A percentile compares a stretch with the other conserved stretches of the same genome.
These are phyloP conservation scores for Prunus kanzakura DNA, from an alignment of 306 rosid species.

Conservation along the genomic window DNA sequence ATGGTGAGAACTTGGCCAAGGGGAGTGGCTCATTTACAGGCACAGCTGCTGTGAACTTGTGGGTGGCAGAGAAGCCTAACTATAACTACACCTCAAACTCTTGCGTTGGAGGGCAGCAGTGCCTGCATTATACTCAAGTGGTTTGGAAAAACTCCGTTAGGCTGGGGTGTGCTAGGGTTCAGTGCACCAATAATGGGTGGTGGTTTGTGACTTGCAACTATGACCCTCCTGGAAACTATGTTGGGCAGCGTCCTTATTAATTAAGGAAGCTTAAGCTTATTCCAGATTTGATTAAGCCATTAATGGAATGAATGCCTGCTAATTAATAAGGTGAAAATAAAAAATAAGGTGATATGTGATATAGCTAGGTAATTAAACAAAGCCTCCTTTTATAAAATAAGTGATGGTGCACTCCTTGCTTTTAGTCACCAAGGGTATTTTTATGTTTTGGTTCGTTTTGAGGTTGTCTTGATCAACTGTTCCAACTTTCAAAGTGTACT, in stretches of 20 bases:
- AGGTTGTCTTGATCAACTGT: background rate
- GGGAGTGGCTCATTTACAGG: conserved; percentile 21
- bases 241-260: conserved; percentile 7
- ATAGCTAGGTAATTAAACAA: no score
- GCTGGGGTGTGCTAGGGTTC: conserved; percentile 32
- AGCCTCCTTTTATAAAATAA: background rate
- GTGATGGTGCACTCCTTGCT: background rate
- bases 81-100: conserved; percentile 16
- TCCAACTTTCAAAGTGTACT: no score
- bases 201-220: conserved; percentile 27
- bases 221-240: conserved; percentile 25
- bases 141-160: conserved; percentile 25
- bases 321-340: background rate
- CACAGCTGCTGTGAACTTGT: conserved; percentile 17
- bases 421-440: background rate
- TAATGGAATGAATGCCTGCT: background rate
- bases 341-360: background rate
- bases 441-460: background rate
- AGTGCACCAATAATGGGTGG: conserved; percentile 13
- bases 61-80: conserved; percentile 23
- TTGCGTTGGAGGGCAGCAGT: conserved; percentile 5
- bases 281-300: background rate
- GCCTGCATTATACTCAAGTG: conserved; percentile 34
- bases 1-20: conserved; percentile 51
- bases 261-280: background rate